Evolutionary conservation across 2,329 filamentous ascomycete species (phyloP), one percentile per base, ranked within the genome.

Genomic region (Davidsoniella neocaledoniae): DNA sequence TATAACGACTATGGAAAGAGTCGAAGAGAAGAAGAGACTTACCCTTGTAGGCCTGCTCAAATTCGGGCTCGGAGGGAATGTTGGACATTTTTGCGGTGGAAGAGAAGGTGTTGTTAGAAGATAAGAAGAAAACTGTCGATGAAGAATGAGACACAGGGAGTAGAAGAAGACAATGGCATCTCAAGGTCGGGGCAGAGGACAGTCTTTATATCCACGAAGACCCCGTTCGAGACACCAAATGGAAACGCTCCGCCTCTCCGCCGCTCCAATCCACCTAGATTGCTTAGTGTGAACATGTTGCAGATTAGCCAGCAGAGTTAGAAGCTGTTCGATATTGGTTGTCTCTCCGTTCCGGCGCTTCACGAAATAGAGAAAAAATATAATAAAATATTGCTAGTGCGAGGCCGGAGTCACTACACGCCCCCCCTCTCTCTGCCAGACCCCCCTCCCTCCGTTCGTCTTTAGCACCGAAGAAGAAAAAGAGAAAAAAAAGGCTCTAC

Each of bases 41-140:
- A 93, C 86, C 86, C 67, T 87, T 86, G 79, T 94, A 94, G 63
- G 90, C 90, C 78, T 96, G 90, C 79, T 95, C 81, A 73, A 96
- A 96, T 74, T 98, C 90, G 63, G 91, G 90, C 78, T 96, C 90
- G 56, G 72, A 70, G 48, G 85, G 79, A 62, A 91, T 75, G 73
- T 91, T 82, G 58, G 87, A 84, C 85, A 93, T 91, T 57, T 57
- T 72, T 54, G 19, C 21, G 49, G 48, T 50, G 36, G 43, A 37
- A 48, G 48, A 21, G 5, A 26, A 44, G 7, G 23, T 26, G 12
- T 17, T 48, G 37, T 16, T 14, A 33, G 44, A 16, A 37, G 12
- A 14, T 39, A 19, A 25, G 4, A 36, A 45, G 44, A 5, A 14
- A 36, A 21, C 40, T 51, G 6, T 10, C 12, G 14, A 49, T 6